Conservation (phyloP, 257 asterid species). For the Salvia splendens region DNA sequence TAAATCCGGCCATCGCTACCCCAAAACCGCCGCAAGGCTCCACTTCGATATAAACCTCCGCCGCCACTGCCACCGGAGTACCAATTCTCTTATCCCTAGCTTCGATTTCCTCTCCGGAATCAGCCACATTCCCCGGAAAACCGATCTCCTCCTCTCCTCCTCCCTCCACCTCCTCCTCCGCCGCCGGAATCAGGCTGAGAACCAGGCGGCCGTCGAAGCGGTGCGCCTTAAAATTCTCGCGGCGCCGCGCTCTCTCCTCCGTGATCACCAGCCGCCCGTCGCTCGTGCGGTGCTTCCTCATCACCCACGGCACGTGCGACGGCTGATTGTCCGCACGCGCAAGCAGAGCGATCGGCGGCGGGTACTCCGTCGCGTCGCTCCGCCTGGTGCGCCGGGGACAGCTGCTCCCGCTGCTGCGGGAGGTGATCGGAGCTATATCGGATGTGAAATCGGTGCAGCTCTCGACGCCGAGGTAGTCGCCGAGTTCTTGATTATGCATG, state of each 20-base stretch:
- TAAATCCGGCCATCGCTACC: slow-evolving; percentile 38
- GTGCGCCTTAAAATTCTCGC: slow-evolving; percentile 45
- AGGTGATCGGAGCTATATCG: background rate
- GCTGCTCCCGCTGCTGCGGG: background rate
- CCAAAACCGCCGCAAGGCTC: slow-evolving; percentile 41
- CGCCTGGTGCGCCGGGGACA: background rate
- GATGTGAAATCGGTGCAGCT: slow-evolving; percentile 47
- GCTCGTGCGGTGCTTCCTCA: slow-evolving; percentile 42
- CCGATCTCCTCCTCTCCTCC: slow-evolving; percentile 3
- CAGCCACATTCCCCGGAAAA: slow-evolving; percentile 4
- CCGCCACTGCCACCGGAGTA: slow-evolving; percentile 31
- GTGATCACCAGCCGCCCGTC: slow-evolving; percentile 65
- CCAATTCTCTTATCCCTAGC: slow-evolving; percentile 25
- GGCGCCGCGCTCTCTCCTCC: slow-evolving; percentile 47
- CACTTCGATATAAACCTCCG: slow-evolving; percentile 18
- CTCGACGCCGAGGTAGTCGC: slow-evolving; percentile 51
- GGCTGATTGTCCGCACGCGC: slow-evolving; percentile 33
- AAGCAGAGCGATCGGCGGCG: slow-evolving; percentile 57
- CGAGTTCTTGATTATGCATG: slow-evolving; percentile 42
- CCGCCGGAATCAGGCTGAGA: slow-evolving; percentile 44
- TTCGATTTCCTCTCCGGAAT: slow-evolving; percentile 1
- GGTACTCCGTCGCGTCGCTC: slow-evolving; percentile 31
- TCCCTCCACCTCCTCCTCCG: slow-evolving; percentile 18
- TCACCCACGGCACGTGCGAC: slow-evolving; percentile 21
- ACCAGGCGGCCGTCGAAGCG: slow-evolving; percentile 61